Evolutionary conservation across 352 stramenopile genomes (phyloP), one percentile per base, ranked within the genome.

Genomic region (Phytophthora crassamura): DNA sequence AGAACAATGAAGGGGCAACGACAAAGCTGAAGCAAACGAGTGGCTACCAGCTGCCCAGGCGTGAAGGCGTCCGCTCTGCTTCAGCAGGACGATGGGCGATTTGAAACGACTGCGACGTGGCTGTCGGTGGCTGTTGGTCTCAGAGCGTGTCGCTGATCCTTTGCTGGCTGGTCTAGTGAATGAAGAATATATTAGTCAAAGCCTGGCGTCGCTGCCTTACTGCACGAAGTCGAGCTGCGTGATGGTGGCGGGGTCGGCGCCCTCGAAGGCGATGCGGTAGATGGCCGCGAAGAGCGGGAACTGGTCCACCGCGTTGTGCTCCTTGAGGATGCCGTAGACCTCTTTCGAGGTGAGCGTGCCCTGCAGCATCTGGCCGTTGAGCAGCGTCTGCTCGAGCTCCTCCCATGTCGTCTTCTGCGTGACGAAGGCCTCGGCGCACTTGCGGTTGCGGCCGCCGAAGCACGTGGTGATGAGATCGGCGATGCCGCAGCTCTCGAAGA

Each of bases 361-460:
- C 86, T 99, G 97, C 45, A 99, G 83, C 83, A 99, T 99, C 80
- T 99, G 97, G 28, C 97, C 97, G 68, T 98, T 95, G n/a, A 99
- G 75, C 64, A 99, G 69, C 43, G 97, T 86, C 39, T 78, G 75
- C 85, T 99, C 97, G 28, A 99, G 92, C 66, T 94, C 74, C 53
- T 97, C 88, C 86, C 93, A 98, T 20, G 76, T 75, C 39, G 80
- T 84, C 60, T 86, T 74, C 43, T 78, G 71, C 33, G 81, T 90
- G 36, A 97, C 91, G 64, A 98, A 99, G 20, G 89, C 91, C 74
- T 98, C 94, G 7, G 94, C 95, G 74, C 96, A 99, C 65, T 97
- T 98, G 57, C 97, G 90, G 72, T 99, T 99, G 35, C 97, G 88
- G 52, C 97, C 97, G 45, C 97, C 97, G 69, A 99, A 99, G 78